Percentiles rank a stretch among this genome's conserved stretches.
These are phyloP conservation scores for Aspergillus caelatus DNA, from an alignment of 2,329 filamentous ascomycete genomes.

Conservation along the genomic window DNA sequence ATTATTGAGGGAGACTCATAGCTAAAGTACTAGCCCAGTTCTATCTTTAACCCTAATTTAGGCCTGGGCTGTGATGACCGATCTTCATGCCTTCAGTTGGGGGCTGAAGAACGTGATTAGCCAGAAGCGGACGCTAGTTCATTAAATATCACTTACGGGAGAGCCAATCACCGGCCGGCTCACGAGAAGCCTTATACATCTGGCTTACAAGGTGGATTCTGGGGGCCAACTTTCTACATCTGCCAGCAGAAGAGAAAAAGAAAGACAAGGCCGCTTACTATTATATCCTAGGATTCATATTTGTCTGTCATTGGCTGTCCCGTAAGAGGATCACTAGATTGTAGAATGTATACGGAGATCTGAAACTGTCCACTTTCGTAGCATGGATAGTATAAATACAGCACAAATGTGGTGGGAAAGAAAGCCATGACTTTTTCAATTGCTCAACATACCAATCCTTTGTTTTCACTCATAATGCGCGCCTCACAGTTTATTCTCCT, in stretches of 20 bases:
- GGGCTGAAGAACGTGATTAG: background rate
- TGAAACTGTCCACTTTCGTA: too few species aligned
- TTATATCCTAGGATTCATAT: background rate
- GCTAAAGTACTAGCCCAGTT: too few species aligned
- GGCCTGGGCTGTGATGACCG: background rate
- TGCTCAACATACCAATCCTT: too few species aligned
- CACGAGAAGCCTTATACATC: background rate
- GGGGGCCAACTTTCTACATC: background rate
- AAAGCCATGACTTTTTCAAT: background rate
- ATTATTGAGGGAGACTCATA: too few species aligned
- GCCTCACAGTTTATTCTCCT: background rate
- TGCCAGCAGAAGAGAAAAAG: background rate
- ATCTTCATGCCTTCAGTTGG: background rate
- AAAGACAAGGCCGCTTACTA: background rate
- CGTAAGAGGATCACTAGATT: background rate
- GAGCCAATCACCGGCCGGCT: background rate
- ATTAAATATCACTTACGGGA: background rate
- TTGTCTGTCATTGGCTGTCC: background rate
- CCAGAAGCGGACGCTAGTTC: background rate
- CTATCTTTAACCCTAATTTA: background rate
- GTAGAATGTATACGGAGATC: background rate
- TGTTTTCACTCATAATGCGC: background rate
- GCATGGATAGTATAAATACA: background rate
- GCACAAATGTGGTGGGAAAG: background rate
- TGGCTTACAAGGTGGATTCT: background rate